Evolutionary conservation across 768 basidiomycete genomes (phyloP), one percentile per base, ranked within the genome.

Genomic region (Lactarius hengduanensis): DNA sequence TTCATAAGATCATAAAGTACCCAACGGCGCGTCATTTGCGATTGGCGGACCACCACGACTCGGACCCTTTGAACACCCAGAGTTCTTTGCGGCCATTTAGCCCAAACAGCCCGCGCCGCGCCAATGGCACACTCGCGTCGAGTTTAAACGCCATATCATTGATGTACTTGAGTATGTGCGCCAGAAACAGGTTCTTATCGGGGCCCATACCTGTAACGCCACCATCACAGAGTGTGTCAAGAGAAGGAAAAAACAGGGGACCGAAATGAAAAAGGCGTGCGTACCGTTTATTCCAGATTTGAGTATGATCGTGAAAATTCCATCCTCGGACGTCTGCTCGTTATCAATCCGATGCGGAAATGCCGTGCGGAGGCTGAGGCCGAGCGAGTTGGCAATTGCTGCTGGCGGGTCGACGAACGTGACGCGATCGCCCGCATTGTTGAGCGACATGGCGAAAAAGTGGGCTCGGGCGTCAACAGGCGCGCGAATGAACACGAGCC

Each of bases 401-500:
- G 71, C 74, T 0, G 82, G 82, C 2, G 79, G 79, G 47, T 80
- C 77, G 53, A 81, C 72, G 26, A 84, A 73, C 10, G 77, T 77
- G 61, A 91, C 73, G 61, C 83, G 82, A 60, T 84, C 80, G 4
- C 88, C 89, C 9, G 83, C 79, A 58, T 81, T 80, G 47, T 88
- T 87, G 71, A 91, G 81, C 72, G 82, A 84, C 26, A 85, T 86
- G 20, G 87, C 74, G 72, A 92, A 91, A 74, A 90, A 89, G 57
- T 81, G 77, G 0, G 84, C 80, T 13, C 79, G 74, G 26, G 66
- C 69, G 71, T 89, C 85, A 10, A 80, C 78, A 34, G 76, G 73
- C 26, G 79, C 78, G 50, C 83, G 81, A 68, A 83, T 81, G 73
- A 92, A 92, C 57, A 92, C 78, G n/a, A 91, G 80, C 28, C 86